phyloP scores from a whole-genome alignment of 164 flowering plant genomes.

The Aristolochia californica region DNA sequence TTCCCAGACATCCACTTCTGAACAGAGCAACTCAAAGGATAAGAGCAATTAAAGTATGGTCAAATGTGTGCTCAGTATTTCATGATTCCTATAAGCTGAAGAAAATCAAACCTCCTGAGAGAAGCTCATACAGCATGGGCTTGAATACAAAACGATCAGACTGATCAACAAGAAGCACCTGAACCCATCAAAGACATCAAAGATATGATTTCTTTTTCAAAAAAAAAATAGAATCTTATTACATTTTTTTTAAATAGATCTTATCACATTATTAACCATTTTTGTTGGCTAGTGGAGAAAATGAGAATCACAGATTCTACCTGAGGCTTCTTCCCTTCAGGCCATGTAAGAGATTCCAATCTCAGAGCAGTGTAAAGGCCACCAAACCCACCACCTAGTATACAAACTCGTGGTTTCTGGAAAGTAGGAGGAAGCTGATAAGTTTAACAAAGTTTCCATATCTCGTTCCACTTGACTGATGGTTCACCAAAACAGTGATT shows the following conservation, averaged over 20 bases:
- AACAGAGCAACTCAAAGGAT: neutral
- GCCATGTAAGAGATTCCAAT: slow-evolving; percentile 89
- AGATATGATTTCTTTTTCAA: neutral
- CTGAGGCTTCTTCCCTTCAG: slow-evolving; percentile 81
- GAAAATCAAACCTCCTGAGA: slow-evolving; percentile 71
- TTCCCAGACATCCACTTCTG: slow-evolving; percentile 99
- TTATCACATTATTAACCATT: too few relatives aligned
- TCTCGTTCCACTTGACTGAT: neutral
- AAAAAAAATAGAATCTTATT: slow-evolving; percentile 3
- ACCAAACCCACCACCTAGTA: slow-evolving; percentile 97
- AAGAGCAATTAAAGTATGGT: neutral
- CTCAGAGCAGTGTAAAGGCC: slow-evolving; percentile 93
- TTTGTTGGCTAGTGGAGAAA: too few relatives aligned
- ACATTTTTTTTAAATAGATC: too few relatives aligned
- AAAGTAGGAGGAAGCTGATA: slow-evolving; percentile 5
- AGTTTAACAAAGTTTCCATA: neutral
- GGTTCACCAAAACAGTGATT: neutral
- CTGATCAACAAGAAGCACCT: slow-evolving; percentile 92
- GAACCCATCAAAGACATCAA: slow-evolving; percentile 8
- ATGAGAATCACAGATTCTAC: slow-evolving; percentile 19
- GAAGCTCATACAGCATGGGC: slow-evolving; percentile 93
- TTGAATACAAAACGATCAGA: slow-evolving; percentile 93
- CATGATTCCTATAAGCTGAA: neutral
- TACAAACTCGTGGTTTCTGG: slow-evolving; percentile 91
- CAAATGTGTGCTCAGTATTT: neutral